A percentile compares a stretch with the other conserved stretches of the same genome.
These are phyloP conservation scores for Syzygium aqueum DNA, from an alignment of 345 rosid species.

Conservation along the genomic window DNA sequence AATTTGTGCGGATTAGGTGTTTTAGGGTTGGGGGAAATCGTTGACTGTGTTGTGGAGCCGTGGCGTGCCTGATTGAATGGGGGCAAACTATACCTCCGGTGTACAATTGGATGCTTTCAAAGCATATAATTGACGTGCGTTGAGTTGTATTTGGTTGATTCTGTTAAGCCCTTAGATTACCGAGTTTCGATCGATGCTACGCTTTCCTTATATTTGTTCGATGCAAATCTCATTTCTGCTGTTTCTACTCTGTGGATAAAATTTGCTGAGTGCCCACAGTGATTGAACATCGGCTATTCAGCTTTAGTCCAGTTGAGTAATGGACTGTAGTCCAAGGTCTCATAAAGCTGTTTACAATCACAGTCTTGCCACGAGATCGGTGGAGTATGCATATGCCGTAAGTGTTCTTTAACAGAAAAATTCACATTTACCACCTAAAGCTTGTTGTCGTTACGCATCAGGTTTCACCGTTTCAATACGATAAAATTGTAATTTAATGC, in stretches of 20 bases:
- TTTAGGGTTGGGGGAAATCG: neutral
- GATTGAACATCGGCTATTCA: neutral
- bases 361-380: too few relatives aligned
- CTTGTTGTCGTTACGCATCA: too few relatives aligned
- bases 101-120: neutral
- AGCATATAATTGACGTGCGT: neutral
- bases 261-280: neutral
- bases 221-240: neutral
- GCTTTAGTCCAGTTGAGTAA: neutral
- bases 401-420: too few relatives aligned
- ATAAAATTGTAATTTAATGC: too few relatives aligned
- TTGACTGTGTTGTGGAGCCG: neutral
- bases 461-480: too few relatives aligned
- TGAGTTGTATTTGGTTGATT: neutral
- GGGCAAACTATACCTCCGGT: neutral
- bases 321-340: neutral
- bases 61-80: neutral
- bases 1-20: neutral
- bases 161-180: neutral
- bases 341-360: too few relatives aligned
- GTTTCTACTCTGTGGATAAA: neutral
- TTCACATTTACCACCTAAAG: too few relatives aligned
- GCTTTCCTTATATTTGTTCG: neutral
- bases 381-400: too few relatives aligned
- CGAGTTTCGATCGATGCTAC: neutral